phyloP scores from a whole-genome alignment of 768 basidiomycete genomes.

The Tulasnella sp. region DNA sequence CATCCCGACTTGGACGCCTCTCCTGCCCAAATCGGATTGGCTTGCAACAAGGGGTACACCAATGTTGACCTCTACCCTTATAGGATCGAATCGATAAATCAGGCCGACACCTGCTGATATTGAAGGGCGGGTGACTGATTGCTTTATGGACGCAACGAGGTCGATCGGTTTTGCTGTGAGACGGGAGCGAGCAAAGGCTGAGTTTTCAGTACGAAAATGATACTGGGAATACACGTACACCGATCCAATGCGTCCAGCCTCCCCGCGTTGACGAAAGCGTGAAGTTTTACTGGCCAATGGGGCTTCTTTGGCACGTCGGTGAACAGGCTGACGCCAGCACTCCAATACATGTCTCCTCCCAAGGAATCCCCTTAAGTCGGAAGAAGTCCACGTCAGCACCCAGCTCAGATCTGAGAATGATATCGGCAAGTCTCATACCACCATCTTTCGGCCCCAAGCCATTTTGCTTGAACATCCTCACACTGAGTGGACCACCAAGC shows the following conservation, averaged over 20 bases:
- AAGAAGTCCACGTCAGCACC: neutral
- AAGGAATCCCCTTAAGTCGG: constrained; percentile 58
- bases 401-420: constrained; percentile 5
- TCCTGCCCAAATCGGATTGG: constrained; percentile 55
- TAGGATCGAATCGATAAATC: constrained; percentile 72
- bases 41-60: constrained; percentile 71
- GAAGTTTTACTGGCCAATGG: constrained; percentile 80
- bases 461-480: constrained; percentile 69
- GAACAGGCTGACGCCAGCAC: constrained; percentile 65
- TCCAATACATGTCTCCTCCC: constrained; percentile 78
- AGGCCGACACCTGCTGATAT: constrained; percentile 76
- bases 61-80: constrained; percentile 82
- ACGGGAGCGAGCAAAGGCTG: constrained; percentile 3
- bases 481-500: constrained; percentile 80
- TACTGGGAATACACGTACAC: constrained; percentile 36
- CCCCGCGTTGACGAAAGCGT: constrained; percentile 76
- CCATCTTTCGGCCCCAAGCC: constrained; percentile 72
- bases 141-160: constrained; percentile 36
- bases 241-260: constrained; percentile 54
- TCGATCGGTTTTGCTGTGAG: constrained; percentile 25
- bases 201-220: constrained; percentile 18
- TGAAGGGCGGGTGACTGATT: constrained; percentile 49
- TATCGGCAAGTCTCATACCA: constrained; percentile 39
- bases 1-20: constrained; percentile 73
- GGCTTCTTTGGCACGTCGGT: constrained; percentile 62